Base-by-base conservation (phyloP, 371 early-diverging fungal genomes). In the Saksenaea oblongispora region DNA sequence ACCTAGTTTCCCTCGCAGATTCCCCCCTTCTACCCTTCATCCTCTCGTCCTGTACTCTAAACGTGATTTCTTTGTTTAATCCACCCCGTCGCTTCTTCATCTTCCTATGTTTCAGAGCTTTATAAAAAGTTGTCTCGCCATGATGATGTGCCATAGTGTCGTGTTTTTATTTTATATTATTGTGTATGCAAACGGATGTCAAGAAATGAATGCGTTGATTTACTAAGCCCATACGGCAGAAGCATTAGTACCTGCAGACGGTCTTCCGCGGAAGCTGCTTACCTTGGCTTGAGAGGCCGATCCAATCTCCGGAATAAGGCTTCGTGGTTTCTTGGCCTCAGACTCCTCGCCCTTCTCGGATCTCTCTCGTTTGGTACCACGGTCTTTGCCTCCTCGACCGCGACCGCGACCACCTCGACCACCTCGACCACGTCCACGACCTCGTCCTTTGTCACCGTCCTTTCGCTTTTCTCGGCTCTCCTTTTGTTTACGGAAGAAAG, bases 371-470 rank as follows among this genome's bases (percentile, higher is more conserved):
- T 62, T 62, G 54, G 22, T 44, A 14, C 57, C 51, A 22, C 57
- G 24, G 8, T 54, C 60, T 28, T 60, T 59, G 2, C 61, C 47
- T 7, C 60, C 39, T 41, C 61, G 24, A 13, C 69, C 63, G 13
- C 73, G 62, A 26, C 77, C 69, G 8, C 64, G 60, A 47, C 58
- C 53, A 13, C 61, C 51, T 27, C 60, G 53, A 24, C 60, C 56
- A 53, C 67, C 37, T 26, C 69, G 65, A 34, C 71, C 65, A 24
- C 70, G 53, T 13, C 76, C 69, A 15, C 76, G 60, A 42, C 70
- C 53, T 3, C 65, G 58, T 28, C 68, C 65, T 15, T 68, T 28
- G 13, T 34, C 60, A 11, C 72, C 65, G 14, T 31, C 7, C 31
- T 63, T 31, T 13, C 56, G 58, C 5, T 42, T 26, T 8, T 59